A percentile compares a stretch with the other conserved stretches of the same genome.
phyloP scores from a whole-genome alignment of 2,329 filamentous ascomycete genomes.

The Xylaria sp. region DNA sequence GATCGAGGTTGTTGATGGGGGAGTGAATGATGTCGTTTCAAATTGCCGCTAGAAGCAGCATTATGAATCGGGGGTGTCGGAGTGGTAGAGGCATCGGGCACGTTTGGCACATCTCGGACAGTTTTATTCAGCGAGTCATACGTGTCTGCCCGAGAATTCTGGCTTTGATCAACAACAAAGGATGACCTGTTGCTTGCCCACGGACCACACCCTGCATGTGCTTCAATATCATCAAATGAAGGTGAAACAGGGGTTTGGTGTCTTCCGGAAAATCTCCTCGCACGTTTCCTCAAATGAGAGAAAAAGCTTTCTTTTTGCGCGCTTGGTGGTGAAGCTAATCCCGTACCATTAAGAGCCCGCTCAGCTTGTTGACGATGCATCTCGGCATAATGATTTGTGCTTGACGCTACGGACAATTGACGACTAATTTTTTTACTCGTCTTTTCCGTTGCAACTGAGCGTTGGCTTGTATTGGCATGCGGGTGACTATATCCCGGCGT shows the following conservation, averaged over 20 bases:
- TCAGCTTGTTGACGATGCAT: constrained; percentile 90
- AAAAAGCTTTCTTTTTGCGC: constrained; percentile 96
- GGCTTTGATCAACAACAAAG: constrained; percentile 71
- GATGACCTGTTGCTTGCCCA: constrained; percentile 89
- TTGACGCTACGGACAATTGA: constrained; percentile 89
- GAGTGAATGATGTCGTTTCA: constrained; percentile 70
- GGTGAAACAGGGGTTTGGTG: constrained; percentile 83
- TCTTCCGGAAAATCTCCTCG: constrained; percentile 87
- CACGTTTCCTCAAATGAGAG: constrained; percentile 92
- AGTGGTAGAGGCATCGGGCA: constrained; percentile 50
- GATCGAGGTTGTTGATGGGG: constrained; percentile 68
- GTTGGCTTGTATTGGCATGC: constrained; percentile 49
- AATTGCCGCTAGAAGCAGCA: constrained; percentile 54
- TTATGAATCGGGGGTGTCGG: constrained; percentile 62
- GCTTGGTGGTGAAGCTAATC: constrained; percentile 75
- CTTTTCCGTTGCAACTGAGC: constrained; percentile 58
- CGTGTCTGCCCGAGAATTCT: constrained; percentile 57
- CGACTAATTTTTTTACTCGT: constrained; percentile 89
- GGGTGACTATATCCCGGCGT: constrained; percentile 59
- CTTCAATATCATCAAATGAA: constrained; percentile 83
- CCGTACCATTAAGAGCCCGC: constrained; percentile 83
- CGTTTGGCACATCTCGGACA: constrained; percentile 59
- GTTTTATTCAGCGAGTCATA: constrained; percentile 67
- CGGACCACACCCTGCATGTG: constrained; percentile 88
- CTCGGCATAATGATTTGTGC: constrained; percentile 91